Evolutionary conservation across 192 early-diverging fungal species (phyloP).

Genomic region (Gorgonomyces haynaldii): DNA sequence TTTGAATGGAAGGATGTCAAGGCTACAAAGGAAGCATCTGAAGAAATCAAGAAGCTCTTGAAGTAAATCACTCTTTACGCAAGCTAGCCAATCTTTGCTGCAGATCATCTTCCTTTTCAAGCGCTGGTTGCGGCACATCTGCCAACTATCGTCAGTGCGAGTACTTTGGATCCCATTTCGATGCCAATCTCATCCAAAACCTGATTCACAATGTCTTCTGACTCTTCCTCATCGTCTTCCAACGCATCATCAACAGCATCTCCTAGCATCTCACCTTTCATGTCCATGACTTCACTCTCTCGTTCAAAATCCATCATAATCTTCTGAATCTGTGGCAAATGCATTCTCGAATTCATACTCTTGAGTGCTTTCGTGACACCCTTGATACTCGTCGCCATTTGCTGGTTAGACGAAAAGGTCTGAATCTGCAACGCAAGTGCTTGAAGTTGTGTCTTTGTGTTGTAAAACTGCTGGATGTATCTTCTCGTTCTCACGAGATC

Average conservation of each 20-base stretch:
- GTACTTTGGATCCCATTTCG: conserved; percentile 56
- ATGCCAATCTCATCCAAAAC: conserved; percentile 95
- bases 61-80: conserved; percentile 57
- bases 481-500: conserved; percentile 89
- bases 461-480: conserved; percentile 91
- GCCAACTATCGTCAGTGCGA: conserved; percentile 14
- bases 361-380: conserved; percentile 96
- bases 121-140: conserved; percentile 14
- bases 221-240: conserved; percentile 89
- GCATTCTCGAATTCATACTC: conserved; percentile 90
- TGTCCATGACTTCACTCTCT: conserved; percentile 93
- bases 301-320: conserved; percentile 98
- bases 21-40: too few species aligned
- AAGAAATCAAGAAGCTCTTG: too few species aligned
- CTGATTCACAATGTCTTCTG: conserved; percentile 81
- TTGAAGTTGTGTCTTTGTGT: conserved; percentile 90
- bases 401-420: conserved; percentile 86
- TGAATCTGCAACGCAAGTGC: conserved; percentile 80
- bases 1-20: too few species aligned
- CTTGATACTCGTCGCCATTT: conserved; percentile 90
- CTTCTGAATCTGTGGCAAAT: conserved; percentile 83
- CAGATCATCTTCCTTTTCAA: conserved; percentile 47
- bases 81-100: conserved; percentile 83
- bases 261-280: conserved; percentile 98
- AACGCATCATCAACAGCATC: conserved; percentile 95